phyloP scores from a whole-genome alignment of 202 grass and related monocot genomes.

The Cymbopogon flexuosus region DNA sequence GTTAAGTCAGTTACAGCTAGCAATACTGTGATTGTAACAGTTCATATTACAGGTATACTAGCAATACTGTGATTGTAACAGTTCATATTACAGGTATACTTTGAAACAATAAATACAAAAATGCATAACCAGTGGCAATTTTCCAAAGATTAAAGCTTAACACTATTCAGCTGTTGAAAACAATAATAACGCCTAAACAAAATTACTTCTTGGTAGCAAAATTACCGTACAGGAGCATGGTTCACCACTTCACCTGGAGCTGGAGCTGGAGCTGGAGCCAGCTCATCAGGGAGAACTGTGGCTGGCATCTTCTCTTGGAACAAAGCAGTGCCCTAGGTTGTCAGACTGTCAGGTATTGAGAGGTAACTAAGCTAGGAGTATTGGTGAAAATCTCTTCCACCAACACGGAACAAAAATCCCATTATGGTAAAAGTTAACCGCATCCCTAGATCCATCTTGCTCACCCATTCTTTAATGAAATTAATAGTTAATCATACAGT shows the following conservation, averaged over 20 bases:
- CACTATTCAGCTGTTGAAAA: not conserved
- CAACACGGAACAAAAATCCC: constrained; percentile 39
- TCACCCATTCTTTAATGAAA: not conserved
- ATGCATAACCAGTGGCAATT: not conserved
- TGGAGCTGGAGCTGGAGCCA: not conserved
- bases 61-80: not conserved
- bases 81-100: not conserved
- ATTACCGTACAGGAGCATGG: not conserved
- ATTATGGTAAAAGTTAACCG: constrained; percentile 32
- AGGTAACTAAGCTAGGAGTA: not conserved
- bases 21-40: not conserved
- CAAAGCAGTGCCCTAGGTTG: constrained; percentile 9
- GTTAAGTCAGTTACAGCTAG: not conserved
- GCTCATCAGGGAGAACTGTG: not conserved
- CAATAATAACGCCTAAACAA: not conserved
- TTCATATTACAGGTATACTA: not conserved
- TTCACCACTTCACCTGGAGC: not conserved
- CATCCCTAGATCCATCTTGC: constrained; percentile 26
- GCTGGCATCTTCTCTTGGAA: not conserved
- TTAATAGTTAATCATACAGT: constrained; percentile 14
- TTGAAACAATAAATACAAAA: not conserved
- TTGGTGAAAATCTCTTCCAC: constrained; percentile 14
- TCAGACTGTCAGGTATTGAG: constrained; percentile 20
- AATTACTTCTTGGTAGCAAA: not conserved
- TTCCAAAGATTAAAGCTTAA: not conserved